These are phyloP conservation scores for Clitoria ternatea DNA, from an alignment of 306 rosid species.

Conservation along the genomic window DNA sequence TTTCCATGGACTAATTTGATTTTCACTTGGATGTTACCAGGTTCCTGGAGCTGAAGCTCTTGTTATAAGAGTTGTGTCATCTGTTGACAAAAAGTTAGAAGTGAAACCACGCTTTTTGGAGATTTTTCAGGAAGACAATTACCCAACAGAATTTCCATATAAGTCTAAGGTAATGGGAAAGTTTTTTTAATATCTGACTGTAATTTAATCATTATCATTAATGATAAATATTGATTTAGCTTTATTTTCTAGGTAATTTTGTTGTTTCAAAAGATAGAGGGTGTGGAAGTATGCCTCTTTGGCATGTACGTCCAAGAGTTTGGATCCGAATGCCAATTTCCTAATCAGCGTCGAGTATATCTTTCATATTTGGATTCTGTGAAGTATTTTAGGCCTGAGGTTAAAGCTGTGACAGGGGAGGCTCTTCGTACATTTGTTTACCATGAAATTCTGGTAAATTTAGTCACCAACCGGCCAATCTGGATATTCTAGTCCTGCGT, in stretches of 20 bases:
- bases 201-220: not conserved
- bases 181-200: conserved; percentile 2
- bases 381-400: conserved; percentile 94
- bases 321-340: conserved; percentile 86
- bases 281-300: conserved; percentile 95
- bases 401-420: conserved; percentile 86
- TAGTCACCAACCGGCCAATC: too few species aligned
- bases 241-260: conserved; percentile 60
- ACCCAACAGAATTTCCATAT: conserved; percentile 92
- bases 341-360: conserved; percentile 96
- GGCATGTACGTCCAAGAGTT: conserved; percentile 99
- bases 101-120: conserved; percentile 92
- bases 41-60: conserved; percentile 89
- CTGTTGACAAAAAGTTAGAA: conserved; percentile 95
- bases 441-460: conserved; percentile 89
- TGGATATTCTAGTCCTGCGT: conserved; percentile 18
- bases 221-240: not conserved
- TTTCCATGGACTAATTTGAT: conserved; percentile 5
- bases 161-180: conserved; percentile 73
- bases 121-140: conserved; percentile 92
- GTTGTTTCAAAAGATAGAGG: conserved; percentile 96
- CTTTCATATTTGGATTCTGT: conserved; percentile 96
- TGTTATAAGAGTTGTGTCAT: conserved; percentile 92
- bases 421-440: conserved; percentile 96
- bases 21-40: conserved; percentile 45